phyloP scores from a whole-genome alignment of 108 stramenopile genomes.

The Cyclostephanos invisitatus region DNA sequence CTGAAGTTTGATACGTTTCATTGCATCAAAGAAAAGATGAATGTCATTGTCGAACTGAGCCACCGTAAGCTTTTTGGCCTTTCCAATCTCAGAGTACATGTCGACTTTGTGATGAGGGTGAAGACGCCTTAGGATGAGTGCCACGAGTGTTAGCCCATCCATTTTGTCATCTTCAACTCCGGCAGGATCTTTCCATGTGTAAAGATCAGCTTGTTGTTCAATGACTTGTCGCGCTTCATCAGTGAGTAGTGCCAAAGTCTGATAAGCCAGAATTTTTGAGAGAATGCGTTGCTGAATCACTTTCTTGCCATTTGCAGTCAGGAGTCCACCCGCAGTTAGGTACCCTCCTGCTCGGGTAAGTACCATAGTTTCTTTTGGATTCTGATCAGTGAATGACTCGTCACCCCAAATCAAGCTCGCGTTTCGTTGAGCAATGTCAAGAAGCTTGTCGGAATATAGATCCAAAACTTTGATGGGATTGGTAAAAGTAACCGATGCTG shows the following conservation, averaged over 20 bases:
- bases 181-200: neutral
- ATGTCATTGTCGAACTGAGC: neutral
- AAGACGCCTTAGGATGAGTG: neutral
- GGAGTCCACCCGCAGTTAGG: neutral
- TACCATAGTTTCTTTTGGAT: neutral
- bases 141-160: neutral
- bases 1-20: neutral
- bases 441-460: neutral
- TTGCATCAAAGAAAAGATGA: neutral
- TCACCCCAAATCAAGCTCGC: neutral
- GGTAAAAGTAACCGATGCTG: neutral
- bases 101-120: slow-evolving; percentile 2
- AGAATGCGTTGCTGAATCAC: neutral
- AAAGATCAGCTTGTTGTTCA: neutral
- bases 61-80: neutral
- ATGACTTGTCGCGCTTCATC: neutral
- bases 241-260: neutral
- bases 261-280: neutral
- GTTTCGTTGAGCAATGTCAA: neutral
- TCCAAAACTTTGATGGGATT: neutral
- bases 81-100: slow-evolving; percentile 2
- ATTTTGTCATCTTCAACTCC: neutral
- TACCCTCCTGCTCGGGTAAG: neutral
- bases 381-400: neutral
- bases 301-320: neutral